Evolutionary conservation across 139 green algal species (phyloP).

Genomic region (Micractinium conductrix): DNA sequence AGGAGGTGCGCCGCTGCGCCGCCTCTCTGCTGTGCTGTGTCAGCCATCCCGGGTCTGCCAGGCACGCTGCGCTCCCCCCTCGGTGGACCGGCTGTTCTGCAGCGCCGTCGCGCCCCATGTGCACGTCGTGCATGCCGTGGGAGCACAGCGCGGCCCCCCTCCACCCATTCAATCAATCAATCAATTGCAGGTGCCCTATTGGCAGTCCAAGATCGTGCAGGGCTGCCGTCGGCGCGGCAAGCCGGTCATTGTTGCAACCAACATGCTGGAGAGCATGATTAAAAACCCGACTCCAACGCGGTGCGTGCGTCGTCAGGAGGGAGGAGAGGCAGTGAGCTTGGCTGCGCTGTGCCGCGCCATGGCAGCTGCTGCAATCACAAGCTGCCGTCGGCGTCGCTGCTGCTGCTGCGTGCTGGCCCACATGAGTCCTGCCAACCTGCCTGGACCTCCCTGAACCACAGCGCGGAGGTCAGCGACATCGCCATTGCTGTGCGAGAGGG

Average conservation of each 20-base stretch:
- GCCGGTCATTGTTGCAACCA: conserved; percentile 83
- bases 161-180: background rate
- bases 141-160: no score
- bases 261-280: conserved; percentile 90
- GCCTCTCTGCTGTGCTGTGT: no score
- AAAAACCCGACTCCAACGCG: conserved; percentile 79
- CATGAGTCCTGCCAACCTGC: background rate
- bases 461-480: conserved; percentile 77
- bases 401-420: background rate
- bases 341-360: background rate
- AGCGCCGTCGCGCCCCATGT: no score
- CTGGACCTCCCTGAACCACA: background rate
- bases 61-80: no score
- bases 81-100: no score
- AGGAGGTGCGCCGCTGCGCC: conserved; percentile 51
- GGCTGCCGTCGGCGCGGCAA: conserved; percentile 76
- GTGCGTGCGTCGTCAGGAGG: background rate
- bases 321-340: no score
- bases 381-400: background rate
- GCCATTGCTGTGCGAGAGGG: conserved; percentile 76
- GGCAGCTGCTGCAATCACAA: no score
- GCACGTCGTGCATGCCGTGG: no score
- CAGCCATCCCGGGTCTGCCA: no score
- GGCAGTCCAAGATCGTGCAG: conserved; percentile 77
- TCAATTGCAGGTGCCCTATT: conserved; percentile 67